A percentile compares a stretch with the other conserved stretches of the same genome.
These are phyloP conservation scores for Gossypium raimondii DNA, from an alignment of 345 rosid species.

Conservation along the genomic window DNA sequence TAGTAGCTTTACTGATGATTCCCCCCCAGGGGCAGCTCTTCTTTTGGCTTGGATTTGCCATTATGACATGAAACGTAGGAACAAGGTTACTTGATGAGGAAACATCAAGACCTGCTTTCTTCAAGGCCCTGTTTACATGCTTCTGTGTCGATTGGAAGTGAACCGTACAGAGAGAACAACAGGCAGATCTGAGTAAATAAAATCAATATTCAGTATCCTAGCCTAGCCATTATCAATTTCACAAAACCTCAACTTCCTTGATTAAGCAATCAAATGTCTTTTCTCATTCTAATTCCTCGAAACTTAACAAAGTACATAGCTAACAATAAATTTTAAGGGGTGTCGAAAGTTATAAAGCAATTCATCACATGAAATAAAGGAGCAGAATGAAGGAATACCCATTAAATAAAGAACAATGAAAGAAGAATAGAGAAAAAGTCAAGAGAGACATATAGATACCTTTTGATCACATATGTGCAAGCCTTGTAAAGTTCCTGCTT, in stretches of 20 bases:
- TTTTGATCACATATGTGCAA: slow-evolving; percentile 68
- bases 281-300: background rate
- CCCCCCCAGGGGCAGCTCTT: slow-evolving; percentile 35
- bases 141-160: slow-evolving; percentile 73
- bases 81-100: slow-evolving; percentile 58
- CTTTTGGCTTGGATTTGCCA: slow-evolving; percentile 71
- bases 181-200: slow-evolving; percentile 38
- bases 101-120: slow-evolving; percentile 64
- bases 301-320: background rate
- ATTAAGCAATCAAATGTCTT: background rate
- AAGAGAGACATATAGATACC: slow-evolving; percentile 27
- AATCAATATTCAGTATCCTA: slow-evolving; percentile 10
- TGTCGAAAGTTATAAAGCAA: no score
- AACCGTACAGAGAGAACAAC: slow-evolving; percentile 48
- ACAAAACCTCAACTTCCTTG: background rate
- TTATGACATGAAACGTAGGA: slow-evolving; percentile 66
- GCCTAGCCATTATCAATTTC: background rate
- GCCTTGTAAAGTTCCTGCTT: slow-evolving; percentile 88
- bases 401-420: background rate
- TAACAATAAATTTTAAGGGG: no score
- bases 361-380: no score
- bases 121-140: slow-evolving; percentile 52
- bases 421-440: background rate
- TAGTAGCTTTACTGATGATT: slow-evolving; percentile 24
- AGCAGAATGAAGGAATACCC: background rate